A percentile compares a stretch with the other conserved stretches of the same genome.
Conservation (phyloP, 2,329 filamentous ascomycete species). For the Aspergillus texensis region DNA sequence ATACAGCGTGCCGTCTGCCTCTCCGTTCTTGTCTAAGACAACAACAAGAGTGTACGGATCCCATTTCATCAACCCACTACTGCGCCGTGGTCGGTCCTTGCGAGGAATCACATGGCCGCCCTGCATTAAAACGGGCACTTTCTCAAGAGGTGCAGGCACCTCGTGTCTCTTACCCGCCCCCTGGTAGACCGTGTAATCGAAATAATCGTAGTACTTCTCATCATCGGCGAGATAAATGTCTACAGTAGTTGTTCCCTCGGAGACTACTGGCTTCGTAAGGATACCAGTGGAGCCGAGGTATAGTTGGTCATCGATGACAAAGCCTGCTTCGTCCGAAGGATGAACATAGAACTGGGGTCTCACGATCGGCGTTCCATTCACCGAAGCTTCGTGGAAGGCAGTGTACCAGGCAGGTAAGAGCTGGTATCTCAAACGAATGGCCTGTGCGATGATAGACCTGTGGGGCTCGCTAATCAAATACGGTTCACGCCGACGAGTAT, state of each 20-base stretch:
- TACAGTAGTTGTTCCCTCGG: conserved; percentile 70
- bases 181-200: conserved; percentile 77
- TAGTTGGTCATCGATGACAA: conserved; percentile 87
- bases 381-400: conserved; percentile 86
- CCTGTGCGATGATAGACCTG: conserved; percentile 81
- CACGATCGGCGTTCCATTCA: conserved; percentile 82
- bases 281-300: conserved; percentile 88
- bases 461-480: conserved; percentile 86
- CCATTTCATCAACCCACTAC: conserved; percentile 84
- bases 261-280: conserved; percentile 87
- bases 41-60: conserved; percentile 94
- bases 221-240: conserved; percentile 87
- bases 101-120: conserved; percentile 90
- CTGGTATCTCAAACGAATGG: conserved; percentile 83
- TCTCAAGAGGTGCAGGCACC: conserved; percentile 77
- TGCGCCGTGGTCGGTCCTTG: conserved; percentile 83
- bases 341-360: conserved; percentile 93
- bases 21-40: conserved; percentile 66
- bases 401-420: conserved; percentile 96
- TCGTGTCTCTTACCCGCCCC: conserved; percentile 70
- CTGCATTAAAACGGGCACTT: conserved; percentile 87
- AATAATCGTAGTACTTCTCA: conserved; percentile 94
- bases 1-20: conserved; percentile 82
- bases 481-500: conserved; percentile 89
- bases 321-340: conserved; percentile 82